phyloP scores from a whole-genome alignment of 2,329 filamentous ascomycete species.

The Cladophialophora exuberans region DNA sequence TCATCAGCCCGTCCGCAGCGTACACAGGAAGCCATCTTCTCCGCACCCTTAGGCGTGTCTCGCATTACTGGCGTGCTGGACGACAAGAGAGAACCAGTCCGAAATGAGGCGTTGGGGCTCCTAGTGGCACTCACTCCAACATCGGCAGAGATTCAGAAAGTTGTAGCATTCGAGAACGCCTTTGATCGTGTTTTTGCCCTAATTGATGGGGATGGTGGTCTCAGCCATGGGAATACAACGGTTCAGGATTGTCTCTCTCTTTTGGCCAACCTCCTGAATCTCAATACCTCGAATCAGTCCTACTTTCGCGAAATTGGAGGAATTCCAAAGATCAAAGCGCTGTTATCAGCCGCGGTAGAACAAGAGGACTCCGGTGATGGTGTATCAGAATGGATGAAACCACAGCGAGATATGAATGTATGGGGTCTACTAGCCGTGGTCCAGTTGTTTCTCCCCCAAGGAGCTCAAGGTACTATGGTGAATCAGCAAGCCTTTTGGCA shows the following conservation, averaged over 20 bases:
- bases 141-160: slow-evolving; percentile 87
- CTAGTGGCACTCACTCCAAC: slow-evolving; percentile 85
- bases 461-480: slow-evolving; percentile 76
- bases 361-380: slow-evolving; percentile 57
- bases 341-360: slow-evolving; percentile 66
- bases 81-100: slow-evolving; percentile 81
- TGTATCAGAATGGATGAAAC: slow-evolving; percentile 73
- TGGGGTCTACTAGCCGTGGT: slow-evolving; percentile 88
- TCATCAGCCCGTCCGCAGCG: slow-evolving; percentile 82
- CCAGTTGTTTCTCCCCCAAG: slow-evolving; percentile 79
- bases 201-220: slow-evolving; percentile 77
- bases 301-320: slow-evolving; percentile 90
- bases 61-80: slow-evolving; percentile 82
- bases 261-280: slow-evolving; percentile 81
- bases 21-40: slow-evolving; percentile 92
- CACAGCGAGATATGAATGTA: slow-evolving; percentile 83
- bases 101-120: slow-evolving; percentile 83
- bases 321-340: slow-evolving; percentile 69
- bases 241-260: slow-evolving; percentile 93
- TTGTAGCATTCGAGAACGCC: slow-evolving; percentile 92
- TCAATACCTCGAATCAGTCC: slow-evolving; percentile 90
- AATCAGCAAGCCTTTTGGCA: slow-evolving; percentile 89
- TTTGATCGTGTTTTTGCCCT: slow-evolving; percentile 86
- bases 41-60: slow-evolving; percentile 83
- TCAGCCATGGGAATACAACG: slow-evolving; percentile 79